Evolutionary conservation across 495 filamentous ascomycete genomes (phyloP).

Genomic region (Delitschia confertaspora): DNA sequence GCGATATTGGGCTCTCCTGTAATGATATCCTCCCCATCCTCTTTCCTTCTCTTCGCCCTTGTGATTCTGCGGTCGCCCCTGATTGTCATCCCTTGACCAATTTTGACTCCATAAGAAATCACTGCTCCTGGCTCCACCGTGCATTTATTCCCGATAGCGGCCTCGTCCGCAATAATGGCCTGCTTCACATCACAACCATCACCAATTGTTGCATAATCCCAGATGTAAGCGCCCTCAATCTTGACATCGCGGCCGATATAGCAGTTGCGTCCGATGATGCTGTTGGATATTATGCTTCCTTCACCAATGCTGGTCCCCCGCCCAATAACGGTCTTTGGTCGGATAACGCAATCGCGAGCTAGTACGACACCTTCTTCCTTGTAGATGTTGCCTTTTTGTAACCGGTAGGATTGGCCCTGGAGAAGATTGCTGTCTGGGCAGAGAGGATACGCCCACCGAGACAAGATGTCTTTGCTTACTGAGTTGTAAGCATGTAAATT

Average conservation of each 20-base stretch:
- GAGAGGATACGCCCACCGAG: constrained; percentile 86
- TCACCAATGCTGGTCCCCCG: constrained; percentile 66
- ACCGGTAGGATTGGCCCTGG: constrained; percentile 62
- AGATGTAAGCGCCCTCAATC: constrained; percentile 78
- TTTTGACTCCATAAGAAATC: constrained; percentile 66
- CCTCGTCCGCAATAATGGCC: constrained; percentile 67
- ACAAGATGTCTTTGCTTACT: constrained; percentile 78
- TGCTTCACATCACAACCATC: constrained; percentile 61
- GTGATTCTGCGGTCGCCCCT: constrained; percentile 48
- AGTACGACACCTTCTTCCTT: constrained; percentile 61
- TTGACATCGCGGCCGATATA: constrained; percentile 74
- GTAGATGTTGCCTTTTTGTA: constrained; percentile 56
- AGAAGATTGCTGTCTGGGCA: constrained; percentile 83
- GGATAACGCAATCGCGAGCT: constrained; percentile 61
- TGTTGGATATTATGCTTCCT: constrained; percentile 56
- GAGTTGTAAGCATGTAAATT: constrained; percentile 86
- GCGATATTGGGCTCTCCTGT: constrained; percentile 44
- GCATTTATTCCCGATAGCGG: constrained; percentile 60
- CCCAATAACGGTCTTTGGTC: constrained; percentile 63
- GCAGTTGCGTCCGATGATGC: constrained; percentile 73
- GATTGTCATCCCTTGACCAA: constrained; percentile 53
- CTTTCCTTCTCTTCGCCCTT: constrained; percentile 41
- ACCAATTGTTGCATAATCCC: constrained; percentile 71
- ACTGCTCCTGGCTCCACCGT: constrained; percentile 62
- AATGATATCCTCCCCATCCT: constrained; percentile 34